Conservation (phyloP, 495 filamentous ascomycete genomes). For the Penicillium roqueforti region DNA sequence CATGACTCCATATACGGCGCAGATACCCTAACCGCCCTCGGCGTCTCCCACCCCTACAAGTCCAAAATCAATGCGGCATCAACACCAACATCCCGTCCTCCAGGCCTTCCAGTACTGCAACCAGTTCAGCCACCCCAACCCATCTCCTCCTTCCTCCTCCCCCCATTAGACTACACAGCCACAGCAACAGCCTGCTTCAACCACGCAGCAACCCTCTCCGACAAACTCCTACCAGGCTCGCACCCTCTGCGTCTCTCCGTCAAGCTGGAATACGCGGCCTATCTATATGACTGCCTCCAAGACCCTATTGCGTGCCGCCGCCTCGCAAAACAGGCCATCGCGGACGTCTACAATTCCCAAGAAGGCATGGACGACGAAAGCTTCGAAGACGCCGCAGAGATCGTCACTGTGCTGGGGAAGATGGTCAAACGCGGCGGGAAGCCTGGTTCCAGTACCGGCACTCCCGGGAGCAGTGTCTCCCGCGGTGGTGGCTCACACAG, state of each 20-base stretch:
- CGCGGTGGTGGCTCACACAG: slow-evolving; percentile 31
- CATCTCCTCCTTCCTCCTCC: slow-evolving; percentile 63
- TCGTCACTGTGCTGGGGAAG: slow-evolving; percentile 68
- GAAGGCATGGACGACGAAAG: slow-evolving; percentile 92
- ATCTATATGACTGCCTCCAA: slow-evolving; percentile 89
- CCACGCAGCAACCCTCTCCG: slow-evolving; percentile 70
- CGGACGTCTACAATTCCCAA: slow-evolving; percentile 83
- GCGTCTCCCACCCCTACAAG: not conserved
- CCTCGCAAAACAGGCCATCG: slow-evolving; percentile 76
- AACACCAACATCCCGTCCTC: slow-evolving; percentile 23
- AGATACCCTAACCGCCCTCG: slow-evolving; percentile 14
- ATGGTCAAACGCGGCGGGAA: slow-evolving; percentile 68
- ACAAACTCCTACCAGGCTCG: slow-evolving; percentile 71
- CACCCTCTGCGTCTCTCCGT: slow-evolving; percentile 88
- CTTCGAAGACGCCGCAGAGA: slow-evolving; percentile 72
- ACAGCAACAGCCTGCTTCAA: slow-evolving; percentile 76
- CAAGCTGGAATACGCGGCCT: slow-evolving; percentile 91
- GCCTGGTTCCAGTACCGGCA: slow-evolving; percentile 30
- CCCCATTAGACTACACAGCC: slow-evolving; percentile 76
- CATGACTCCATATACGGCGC: slow-evolving; percentile 29
- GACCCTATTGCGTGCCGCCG: slow-evolving; percentile 68
- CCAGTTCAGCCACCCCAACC: slow-evolving; percentile 49
- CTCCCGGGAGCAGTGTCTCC: slow-evolving; percentile 18
- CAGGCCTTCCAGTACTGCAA: slow-evolving; percentile 28
- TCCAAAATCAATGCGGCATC: not conserved